Conservation (phyloP, 352 stramenopile genomes). For the Pythium rhizo-oryzae region DNA sequence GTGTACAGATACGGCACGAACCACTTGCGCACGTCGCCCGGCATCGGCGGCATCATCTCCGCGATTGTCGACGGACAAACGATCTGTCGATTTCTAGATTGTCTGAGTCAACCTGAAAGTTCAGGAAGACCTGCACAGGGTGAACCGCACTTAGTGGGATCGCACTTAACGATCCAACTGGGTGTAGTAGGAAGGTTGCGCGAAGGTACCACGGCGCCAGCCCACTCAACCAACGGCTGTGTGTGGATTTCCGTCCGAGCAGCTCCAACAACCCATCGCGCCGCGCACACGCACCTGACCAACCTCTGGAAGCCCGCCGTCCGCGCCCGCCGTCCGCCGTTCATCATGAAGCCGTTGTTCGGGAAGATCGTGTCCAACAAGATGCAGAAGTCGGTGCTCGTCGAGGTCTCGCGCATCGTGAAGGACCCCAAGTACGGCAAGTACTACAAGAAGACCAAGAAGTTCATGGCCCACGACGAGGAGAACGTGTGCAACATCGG, state of each 20-base stretch:
- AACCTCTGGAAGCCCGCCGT: constrained; percentile 13
- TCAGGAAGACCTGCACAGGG: not conserved
- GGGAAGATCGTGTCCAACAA: constrained; percentile 96
- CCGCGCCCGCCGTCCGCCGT: not conserved
- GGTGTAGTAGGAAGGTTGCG: constrained; percentile 30
- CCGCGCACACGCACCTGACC: not conserved
- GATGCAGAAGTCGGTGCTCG: constrained; percentile 97
- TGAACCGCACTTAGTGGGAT: constrained; percentile 13
- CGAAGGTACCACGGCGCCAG: constrained; percentile 25
- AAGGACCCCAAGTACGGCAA: constrained; percentile 96
- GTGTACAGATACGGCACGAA: constrained; percentile 84
- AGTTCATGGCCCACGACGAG: constrained; percentile 98
- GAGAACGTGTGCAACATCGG: constrained; percentile 92
- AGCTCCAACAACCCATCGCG: constrained; percentile 10
- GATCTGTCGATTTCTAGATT: constrained; percentile 5
- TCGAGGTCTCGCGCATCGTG: constrained; percentile 93
- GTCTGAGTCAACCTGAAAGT: constrained; percentile 8
- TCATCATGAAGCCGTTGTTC: constrained; percentile 90
- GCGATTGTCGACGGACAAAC: too few relatives aligned
- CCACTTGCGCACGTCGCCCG: constrained; percentile 20
- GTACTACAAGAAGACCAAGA: constrained; percentile 95
- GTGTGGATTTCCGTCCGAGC: constrained; percentile 6
- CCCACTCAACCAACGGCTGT: constrained; percentile 34
- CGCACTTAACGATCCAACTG: not conserved
- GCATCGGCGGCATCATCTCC: constrained; percentile 23